Conservation (phyloP, 306 rosid genomes). For the Hippophae rhamnoides region DNA sequence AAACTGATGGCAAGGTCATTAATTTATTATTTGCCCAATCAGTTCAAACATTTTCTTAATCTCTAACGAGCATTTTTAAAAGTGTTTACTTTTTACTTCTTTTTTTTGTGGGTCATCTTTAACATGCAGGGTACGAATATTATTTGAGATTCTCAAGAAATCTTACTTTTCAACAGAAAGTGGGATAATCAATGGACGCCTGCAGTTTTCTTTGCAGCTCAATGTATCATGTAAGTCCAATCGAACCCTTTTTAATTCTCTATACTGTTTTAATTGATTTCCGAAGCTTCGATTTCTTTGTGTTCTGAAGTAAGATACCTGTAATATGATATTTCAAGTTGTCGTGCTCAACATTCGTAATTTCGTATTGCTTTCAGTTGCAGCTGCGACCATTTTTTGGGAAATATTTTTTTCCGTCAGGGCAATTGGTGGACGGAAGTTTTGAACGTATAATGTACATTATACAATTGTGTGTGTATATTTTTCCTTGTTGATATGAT, state of each 20-base stretch:
- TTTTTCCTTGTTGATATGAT: conserved; percentile 17
- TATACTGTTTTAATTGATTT: too few relatives aligned
- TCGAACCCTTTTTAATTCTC: too few relatives aligned
- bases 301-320: neutral
- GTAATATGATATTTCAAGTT: neutral
- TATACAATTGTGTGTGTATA: conserved; percentile 18
- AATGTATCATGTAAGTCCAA: conserved; percentile 17
- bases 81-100: neutral
- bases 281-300: neutral
- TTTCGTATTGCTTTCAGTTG: conserved; percentile 20
- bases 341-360: conserved; percentile 1
- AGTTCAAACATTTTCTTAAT: conserved; percentile 4
- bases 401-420: conserved; percentile 23
- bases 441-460: conserved; percentile 27
- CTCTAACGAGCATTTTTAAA: neutral
- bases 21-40: neutral
- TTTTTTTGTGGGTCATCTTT: neutral
- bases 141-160: neutral
- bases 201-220: conserved; percentile 2
- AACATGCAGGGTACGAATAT: conserved; percentile 5
- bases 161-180: neutral
- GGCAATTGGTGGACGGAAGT: neutral
- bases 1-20: conserved; percentile 33
- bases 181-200: neutral
- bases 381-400: conserved; percentile 9